Percentiles rank a stretch among this genome's conserved stretches.
Conservation (phyloP, 257 asterid genomes). For the Mitragyna speciosa region DNA sequence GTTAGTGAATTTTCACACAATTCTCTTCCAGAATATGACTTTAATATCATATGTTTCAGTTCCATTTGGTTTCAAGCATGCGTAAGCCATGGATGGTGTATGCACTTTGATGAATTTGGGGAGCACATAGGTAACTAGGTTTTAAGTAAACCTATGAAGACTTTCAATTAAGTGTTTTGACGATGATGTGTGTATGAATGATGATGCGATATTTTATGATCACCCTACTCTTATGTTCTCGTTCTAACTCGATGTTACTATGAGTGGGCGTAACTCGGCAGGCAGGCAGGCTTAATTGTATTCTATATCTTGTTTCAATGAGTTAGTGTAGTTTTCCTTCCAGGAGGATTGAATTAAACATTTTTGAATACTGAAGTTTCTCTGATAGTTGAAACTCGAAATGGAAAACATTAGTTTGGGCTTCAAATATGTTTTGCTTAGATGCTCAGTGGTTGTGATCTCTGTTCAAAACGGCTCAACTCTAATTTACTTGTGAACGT, state of each 20-base stretch:
- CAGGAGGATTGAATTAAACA: background rate
- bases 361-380: background rate
- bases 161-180: constrained; percentile 16
- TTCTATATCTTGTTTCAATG: background rate
- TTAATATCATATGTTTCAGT: constrained; percentile 1
- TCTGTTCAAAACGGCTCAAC: background rate
- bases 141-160: constrained; percentile 29
- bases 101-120: constrained; percentile 30
- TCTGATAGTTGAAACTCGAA: background rate
- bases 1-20: constrained; percentile 42
- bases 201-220: constrained; percentile 8
- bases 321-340: background rate
- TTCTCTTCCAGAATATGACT: background rate
- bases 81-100: constrained; percentile 59
- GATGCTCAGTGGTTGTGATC: background rate
- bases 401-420: background rate
- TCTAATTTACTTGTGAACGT: background rate
- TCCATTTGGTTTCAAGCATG: constrained; percentile 33
- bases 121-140: constrained; percentile 43
- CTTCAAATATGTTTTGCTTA: background rate
- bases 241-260: background rate
- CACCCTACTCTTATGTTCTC: constrained; percentile 9
- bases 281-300: background rate
- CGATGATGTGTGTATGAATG: constrained; percentile 30
- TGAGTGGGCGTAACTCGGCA: background rate